A percentile compares a stretch with the other conserved stretches of the same genome.
Conservation (phyloP, 495 filamentous ascomycete genomes). For the Poronia punctata region DNA sequence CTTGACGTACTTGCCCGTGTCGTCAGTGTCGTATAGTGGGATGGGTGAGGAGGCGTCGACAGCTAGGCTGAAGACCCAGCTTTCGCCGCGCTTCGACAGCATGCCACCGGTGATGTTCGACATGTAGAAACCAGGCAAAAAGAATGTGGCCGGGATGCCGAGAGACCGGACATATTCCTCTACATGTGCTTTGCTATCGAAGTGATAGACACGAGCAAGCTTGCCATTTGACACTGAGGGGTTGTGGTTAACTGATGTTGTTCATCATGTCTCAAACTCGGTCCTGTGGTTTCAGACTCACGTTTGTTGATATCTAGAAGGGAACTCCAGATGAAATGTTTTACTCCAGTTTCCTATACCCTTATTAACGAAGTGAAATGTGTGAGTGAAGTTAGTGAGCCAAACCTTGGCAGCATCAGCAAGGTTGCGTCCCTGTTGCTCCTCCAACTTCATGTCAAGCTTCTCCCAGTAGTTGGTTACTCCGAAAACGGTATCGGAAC, state of each 20-base stretch:
- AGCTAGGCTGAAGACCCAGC: slow-evolving; percentile 39
- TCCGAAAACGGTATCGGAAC: slow-evolving; percentile 48
- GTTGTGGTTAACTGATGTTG: neutral
- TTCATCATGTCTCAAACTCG: neutral
- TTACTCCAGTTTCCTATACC: slow-evolving; percentile 31
- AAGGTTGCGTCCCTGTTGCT: slow-evolving; percentile 50
- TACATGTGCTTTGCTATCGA: slow-evolving; percentile 54
- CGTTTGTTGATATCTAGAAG: slow-evolving; percentile 14
- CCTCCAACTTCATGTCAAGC: slow-evolving; percentile 41
- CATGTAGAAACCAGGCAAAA: slow-evolving; percentile 56
- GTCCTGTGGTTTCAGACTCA: neutral
- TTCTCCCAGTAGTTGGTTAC: slow-evolving; percentile 53
- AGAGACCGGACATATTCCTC: slow-evolving; percentile 48
- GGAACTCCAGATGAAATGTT: slow-evolving; percentile 48
- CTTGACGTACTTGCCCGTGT: slow-evolving; percentile 52
- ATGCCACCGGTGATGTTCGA: slow-evolving; percentile 34
- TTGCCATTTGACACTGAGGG: slow-evolving; percentile 36
- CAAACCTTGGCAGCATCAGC: slow-evolving; percentile 44
- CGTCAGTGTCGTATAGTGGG: slow-evolving; percentile 49
- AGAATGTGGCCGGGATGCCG: slow-evolving; percentile 46
- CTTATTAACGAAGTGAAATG: neutral
- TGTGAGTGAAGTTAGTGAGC: neutral
- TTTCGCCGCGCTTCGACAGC: slow-evolving; percentile 24
- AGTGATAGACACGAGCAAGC: slow-evolving; percentile 50
- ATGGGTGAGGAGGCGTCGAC: slow-evolving; percentile 30